Evolutionary conservation across 108 stramenopile genomes (phyloP).

Genomic region (Craspedostauros australis): DNA sequence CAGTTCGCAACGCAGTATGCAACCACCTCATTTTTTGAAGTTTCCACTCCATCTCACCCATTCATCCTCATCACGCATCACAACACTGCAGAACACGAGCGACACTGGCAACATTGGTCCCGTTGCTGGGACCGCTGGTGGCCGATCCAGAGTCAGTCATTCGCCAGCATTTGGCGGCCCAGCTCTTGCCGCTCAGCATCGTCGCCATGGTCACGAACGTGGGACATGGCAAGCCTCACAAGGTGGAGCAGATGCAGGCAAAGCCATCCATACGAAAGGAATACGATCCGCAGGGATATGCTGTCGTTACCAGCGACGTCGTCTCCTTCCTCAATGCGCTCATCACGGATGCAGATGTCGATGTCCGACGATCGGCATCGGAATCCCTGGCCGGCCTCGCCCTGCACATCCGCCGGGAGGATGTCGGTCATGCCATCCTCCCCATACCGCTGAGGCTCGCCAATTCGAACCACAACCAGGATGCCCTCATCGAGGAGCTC

Average conservation of each 20-base stretch:
- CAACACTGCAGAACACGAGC: conserved; percentile 31
- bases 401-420: conserved; percentile 47
- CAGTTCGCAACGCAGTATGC: too few relatives aligned
- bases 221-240: conserved; percentile 19
- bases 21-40: too few relatives aligned
- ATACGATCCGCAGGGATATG: conserved; percentile 51
- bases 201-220: conserved; percentile 49
- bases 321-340: conserved; percentile 52
- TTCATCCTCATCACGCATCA: conserved; percentile 1
- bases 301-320: conserved; percentile 47
- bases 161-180: conserved; percentile 84
- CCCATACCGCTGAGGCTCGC: conserved; percentile 67
- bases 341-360: conserved; percentile 63
- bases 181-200: conserved; percentile 63
- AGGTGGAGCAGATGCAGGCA: conserved; percentile 26
- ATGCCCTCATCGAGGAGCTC: conserved; percentile 72
- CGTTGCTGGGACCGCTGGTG: conserved; percentile 62
- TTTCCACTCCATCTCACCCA: too few relatives aligned
- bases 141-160: conserved; percentile 87
- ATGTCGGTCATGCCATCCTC: conserved; percentile 48
- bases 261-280: conserved; percentile 24
- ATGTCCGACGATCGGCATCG: conserved; percentile 78
- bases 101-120: conserved; percentile 61
- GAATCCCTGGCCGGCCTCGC: conserved; percentile 68
- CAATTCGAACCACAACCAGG: conserved; percentile 16